Evolutionary conservation across 768 basidiomycete species (phyloP).

Genomic region (Hebeloma cylindrosporum): DNA sequence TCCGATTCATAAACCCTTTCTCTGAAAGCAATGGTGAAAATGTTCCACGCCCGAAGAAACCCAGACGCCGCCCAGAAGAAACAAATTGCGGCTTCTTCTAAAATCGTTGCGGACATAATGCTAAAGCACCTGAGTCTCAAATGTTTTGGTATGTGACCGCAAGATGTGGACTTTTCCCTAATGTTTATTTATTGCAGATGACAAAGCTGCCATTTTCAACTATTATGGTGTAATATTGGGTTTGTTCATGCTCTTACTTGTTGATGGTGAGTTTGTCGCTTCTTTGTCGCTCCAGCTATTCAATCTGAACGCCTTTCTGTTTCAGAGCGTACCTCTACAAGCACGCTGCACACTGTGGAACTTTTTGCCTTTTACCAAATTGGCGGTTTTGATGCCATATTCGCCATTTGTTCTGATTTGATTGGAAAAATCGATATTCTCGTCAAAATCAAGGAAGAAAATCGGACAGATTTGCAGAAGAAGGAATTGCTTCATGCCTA

Average conservation of each 20-base stretch:
- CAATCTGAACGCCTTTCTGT: conserved; percentile 7
- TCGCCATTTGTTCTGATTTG: conserved; percentile 55
- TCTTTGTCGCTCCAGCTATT: conserved; percentile 2
- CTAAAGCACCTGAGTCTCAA: conserved; percentile 63
- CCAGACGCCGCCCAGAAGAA: conserved; percentile 74
- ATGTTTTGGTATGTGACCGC: conserved; percentile 56
- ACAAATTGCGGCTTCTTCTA: conserved; percentile 70
- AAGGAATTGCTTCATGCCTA: conserved; percentile 76
- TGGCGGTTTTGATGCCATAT: conserved; percentile 70
- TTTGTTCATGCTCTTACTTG: conserved; percentile 43
- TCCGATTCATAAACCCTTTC: conserved; percentile 1
- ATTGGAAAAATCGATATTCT: conserved; percentile 57
- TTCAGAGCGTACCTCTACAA: conserved; percentile 73
- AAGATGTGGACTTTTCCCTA: conserved; percentile 6
- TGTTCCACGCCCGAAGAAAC: conserved; percentile 81
- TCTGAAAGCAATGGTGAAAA: conserved; percentile 80
- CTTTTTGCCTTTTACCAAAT: conserved; percentile 70
- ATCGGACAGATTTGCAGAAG: conserved; percentile 54
- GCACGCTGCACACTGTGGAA: conserved; percentile 79
- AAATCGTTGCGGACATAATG: conserved; percentile 70
- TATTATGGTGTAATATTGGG: conserved; percentile 51
- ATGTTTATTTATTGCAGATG: conserved; percentile 18
- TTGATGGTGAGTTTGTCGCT: conserved; percentile 42
- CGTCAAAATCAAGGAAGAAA: conserved; percentile 48
- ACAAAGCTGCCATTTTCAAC: conserved; percentile 37